phyloP scores from a whole-genome alignment of 2,329 filamentous ascomycete species.

The Colletotrichum filicis region DNA sequence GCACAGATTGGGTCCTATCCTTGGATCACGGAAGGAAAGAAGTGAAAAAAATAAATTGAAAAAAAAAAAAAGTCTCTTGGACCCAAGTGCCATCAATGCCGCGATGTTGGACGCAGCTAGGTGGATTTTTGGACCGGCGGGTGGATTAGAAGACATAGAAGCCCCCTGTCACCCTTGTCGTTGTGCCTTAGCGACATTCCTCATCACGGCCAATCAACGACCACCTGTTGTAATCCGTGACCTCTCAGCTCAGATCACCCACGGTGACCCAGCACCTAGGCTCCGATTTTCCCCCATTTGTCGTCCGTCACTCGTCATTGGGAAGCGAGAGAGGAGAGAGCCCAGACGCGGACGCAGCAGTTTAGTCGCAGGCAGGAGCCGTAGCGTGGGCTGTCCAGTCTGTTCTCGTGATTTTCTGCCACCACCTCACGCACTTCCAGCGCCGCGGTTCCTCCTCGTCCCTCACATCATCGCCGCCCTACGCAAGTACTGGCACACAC shows the following conservation, averaged over 20 bases:
- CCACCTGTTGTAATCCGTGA: constrained; percentile 36
- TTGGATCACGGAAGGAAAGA: neutral
- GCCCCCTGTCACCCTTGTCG: constrained; percentile 7
- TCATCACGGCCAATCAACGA: constrained; percentile 21
- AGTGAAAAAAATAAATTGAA: neutral
- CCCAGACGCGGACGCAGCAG: constrained; percentile 6
- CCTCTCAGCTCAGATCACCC: constrained; percentile 33
- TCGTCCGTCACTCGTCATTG: constrained; percentile 35
- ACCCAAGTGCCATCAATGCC: constrained; percentile 25
- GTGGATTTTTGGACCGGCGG: constrained; percentile 10
- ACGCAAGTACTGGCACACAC: neutral
- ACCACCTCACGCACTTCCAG: neutral
- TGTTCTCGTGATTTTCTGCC: constrained; percentile 32
- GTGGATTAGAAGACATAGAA: constrained; percentile 1
- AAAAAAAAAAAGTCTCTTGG: neutral
- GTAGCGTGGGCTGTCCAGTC: constrained; percentile 18
- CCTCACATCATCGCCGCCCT: constrained; percentile 19
- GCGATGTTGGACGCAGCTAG: constrained; percentile 27
- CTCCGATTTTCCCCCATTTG: constrained; percentile 33
- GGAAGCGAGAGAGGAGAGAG: constrained; percentile 4
- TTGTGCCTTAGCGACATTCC: constrained; percentile 17
- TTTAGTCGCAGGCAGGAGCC: neutral
- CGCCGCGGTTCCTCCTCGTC: constrained; percentile 10
- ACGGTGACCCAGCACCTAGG: constrained; percentile 13
- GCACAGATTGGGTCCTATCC: neutral